A percentile compares a stretch with the other conserved stretches of the same genome.
phyloP scores from a whole-genome alignment of 1,284 basidiomycete species.

The Tremellales sp. region DNA sequence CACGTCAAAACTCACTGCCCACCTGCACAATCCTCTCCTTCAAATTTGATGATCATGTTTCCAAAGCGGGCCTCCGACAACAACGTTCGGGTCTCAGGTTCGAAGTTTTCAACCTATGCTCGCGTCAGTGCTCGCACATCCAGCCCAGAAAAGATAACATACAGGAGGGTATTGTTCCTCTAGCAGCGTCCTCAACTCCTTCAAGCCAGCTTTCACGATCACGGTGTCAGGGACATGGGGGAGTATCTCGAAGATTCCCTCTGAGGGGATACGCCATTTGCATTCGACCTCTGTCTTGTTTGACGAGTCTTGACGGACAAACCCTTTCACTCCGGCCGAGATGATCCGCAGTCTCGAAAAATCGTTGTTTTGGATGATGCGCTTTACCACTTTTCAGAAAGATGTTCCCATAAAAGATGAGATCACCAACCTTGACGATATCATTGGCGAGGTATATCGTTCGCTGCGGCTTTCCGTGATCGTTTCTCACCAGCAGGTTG shows the following conservation, averaged over 20 bases:
- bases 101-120: constrained; percentile 57
- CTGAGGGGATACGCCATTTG: constrained; percentile 68
- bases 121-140: too few species aligned
- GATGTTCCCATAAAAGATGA: background rate
- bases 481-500: constrained; percentile 84
- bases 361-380: constrained; percentile 74
- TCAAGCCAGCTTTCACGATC: constrained; percentile 62
- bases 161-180: constrained; percentile 71
- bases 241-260: constrained; percentile 77
- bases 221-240: constrained; percentile 66
- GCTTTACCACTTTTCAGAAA: background rate
- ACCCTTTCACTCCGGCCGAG: constrained; percentile 80
- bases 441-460: constrained; percentile 88
- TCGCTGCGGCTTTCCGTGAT: constrained; percentile 68
- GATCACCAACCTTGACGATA: constrained; percentile 59
- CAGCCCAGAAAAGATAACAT: too few species aligned
- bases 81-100: constrained; percentile 54
- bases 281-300: constrained; percentile 50
- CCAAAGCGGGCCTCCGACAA: constrained; percentile 52
- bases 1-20: constrained; percentile 53
- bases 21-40: constrained; percentile 55
- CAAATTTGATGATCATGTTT: constrained; percentile 68
- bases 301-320: constrained; percentile 56
- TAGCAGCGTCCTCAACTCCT: constrained; percentile 64
- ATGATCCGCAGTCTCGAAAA: constrained; percentile 81